Conservation (phyloP, 805 yeast species). For the Blastobotrys muscicola region DNA sequence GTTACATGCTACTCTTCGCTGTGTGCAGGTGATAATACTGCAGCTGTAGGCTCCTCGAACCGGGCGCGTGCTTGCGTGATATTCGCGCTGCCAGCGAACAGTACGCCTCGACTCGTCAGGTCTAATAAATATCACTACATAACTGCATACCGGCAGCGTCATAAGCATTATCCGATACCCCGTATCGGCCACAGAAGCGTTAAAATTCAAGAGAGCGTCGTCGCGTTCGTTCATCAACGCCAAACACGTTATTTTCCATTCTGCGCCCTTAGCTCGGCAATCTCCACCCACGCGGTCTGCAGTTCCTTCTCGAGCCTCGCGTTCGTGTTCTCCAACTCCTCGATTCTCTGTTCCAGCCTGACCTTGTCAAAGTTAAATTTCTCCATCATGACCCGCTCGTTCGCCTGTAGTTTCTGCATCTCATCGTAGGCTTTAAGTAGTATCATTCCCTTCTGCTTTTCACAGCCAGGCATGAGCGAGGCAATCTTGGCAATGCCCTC, state of each 20-base stretch:
- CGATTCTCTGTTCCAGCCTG: slow-evolving; percentile 81
- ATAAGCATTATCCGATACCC: too few relatives aligned
- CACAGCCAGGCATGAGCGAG: slow-evolving; percentile 68
- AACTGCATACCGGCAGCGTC: too few relatives aligned
- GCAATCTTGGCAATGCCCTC: slow-evolving; percentile 77
- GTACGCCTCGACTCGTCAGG: too few relatives aligned
- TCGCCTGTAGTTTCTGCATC: slow-evolving; percentile 80
- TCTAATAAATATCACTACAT: too few relatives aligned
- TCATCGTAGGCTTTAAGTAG: slow-evolving; percentile 82
- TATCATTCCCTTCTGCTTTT: slow-evolving; percentile 85
- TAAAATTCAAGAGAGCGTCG: neutral
- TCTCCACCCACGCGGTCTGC: slow-evolving; percentile 86
- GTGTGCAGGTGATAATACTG: too few relatives aligned
- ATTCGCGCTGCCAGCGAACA: too few relatives aligned
- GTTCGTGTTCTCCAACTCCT: slow-evolving; percentile 75
- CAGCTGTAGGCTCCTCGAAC: too few relatives aligned
- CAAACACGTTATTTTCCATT: slow-evolving; percentile 23
- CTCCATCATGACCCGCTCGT: slow-evolving; percentile 80
- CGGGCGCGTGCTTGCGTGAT: too few relatives aligned
- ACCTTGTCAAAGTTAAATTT: slow-evolving; percentile 93
- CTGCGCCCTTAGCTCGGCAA: slow-evolving; percentile 65
- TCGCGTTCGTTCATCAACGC: slow-evolving; percentile 16
- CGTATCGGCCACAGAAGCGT: neutral
- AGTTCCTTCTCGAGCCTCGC: slow-evolving; percentile 82
- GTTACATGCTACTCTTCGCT: too few relatives aligned